A percentile compares a stretch with the other conserved stretches of the same genome.
Evolutionary conservation across 176 grass and related monocot species (phyloP).

Genomic region (Microstegium vimineum): DNA sequence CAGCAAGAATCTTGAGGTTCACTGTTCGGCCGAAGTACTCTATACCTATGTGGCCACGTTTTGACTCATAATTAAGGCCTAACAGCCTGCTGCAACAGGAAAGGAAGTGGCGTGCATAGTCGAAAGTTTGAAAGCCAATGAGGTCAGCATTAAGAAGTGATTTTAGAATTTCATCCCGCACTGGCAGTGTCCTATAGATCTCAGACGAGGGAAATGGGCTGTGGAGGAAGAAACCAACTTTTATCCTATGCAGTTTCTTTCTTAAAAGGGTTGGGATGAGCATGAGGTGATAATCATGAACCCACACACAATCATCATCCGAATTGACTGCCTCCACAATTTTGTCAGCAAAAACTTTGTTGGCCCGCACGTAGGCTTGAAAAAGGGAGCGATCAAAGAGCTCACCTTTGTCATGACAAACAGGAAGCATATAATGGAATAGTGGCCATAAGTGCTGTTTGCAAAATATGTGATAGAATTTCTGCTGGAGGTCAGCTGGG

Average conservation of each 20-base stretch:
- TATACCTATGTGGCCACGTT: background rate
- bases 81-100: background rate
- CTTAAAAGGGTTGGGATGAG: conserved; percentile 73
- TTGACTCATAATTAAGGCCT: background rate
- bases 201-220: background rate
- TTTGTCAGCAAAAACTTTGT: conserved; percentile 80
- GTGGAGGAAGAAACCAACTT: background rate
- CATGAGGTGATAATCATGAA: conserved; percentile 96
- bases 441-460: conserved; percentile 84
- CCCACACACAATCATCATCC: conserved; percentile 77
- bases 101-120: background rate
- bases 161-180: background rate
- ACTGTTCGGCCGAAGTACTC: background rate
- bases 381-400: conserved; percentile 71
- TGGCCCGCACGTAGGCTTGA: conserved; percentile 66
- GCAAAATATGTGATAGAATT: conserved; percentile 79
- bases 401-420: conserved; percentile 71
- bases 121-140: background rate
- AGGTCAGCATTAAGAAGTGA: background rate
- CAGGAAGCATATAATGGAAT: conserved; percentile 90
- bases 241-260: conserved; percentile 30
- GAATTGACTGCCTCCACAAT: conserved; percentile 77
- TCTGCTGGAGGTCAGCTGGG: conserved; percentile 46
- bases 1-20: background rate
- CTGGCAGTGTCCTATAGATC: background rate